Percentiles rank a stretch among this genome's conserved stretches.
These are phyloP conservation scores for Barbarea vulgaris DNA, from an alignment of 345 rosid species.

Conservation along the genomic window DNA sequence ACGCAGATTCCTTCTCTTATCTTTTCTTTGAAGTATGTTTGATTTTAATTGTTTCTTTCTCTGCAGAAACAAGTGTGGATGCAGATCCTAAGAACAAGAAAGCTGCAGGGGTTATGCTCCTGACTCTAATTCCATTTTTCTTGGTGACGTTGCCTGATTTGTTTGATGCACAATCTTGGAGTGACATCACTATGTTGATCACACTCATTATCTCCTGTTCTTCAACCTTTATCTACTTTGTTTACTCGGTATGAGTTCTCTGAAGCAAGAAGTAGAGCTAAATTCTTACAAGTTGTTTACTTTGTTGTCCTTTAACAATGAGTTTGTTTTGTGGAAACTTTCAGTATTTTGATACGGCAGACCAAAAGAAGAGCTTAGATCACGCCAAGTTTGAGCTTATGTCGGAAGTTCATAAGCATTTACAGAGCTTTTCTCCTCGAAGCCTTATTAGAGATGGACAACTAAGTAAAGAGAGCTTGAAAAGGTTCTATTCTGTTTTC, in stretches of 20 bases:
- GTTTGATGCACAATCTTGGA: constrained; percentile 32
- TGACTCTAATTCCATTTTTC: constrained; percentile 39
- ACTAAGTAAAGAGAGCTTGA: constrained; percentile 44
- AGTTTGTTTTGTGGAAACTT: not conserved
- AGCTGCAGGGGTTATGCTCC: constrained; percentile 43
- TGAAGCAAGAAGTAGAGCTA: not conserved
- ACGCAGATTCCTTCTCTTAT: not conserved
- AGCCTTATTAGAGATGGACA: constrained; percentile 42
- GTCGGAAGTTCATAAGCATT: constrained; percentile 44
- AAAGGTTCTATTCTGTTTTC: constrained; percentile 25
- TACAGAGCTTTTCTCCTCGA: constrained; percentile 38
- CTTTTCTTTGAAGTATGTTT: constrained; percentile 1
- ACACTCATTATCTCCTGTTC: constrained; percentile 35
- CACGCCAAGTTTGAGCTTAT: constrained; percentile 45
- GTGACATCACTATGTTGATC: constrained; percentile 29
- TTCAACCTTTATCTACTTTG: constrained; percentile 38
- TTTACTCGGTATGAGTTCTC: constrained; percentile 39
- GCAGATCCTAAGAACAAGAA: constrained; percentile 44
- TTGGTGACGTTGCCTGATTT: constrained; percentile 41
- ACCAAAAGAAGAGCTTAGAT: constrained; percentile 42
- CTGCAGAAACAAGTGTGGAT: constrained; percentile 37
- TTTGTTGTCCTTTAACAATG: not conserved
- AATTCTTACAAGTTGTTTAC: not conserved
- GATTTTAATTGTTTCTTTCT: constrained; percentile 3
- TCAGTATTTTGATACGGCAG: constrained; percentile 40